phyloP scores from a whole-genome alignment of 768 basidiomycete species.

The Dictyophora rubrovolvata region DNA sequence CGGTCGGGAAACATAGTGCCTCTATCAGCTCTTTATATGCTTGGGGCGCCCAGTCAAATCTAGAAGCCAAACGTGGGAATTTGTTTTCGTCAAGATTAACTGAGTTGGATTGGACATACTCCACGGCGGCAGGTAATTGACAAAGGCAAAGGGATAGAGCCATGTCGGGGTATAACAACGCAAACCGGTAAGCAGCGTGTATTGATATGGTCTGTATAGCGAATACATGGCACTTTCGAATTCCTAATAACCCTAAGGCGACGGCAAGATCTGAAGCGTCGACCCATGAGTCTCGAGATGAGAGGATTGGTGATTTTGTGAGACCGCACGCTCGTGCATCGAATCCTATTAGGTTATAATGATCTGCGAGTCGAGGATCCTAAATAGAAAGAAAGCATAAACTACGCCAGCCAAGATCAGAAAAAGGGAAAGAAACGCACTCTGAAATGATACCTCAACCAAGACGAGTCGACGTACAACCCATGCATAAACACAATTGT shows the following conservation, averaged over 20 bases:
- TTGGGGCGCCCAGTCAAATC: neutral
- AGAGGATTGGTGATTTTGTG: neutral
- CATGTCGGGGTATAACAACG: neutral
- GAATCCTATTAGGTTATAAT: conserved; percentile 1
- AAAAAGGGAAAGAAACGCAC: neutral
- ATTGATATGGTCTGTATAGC: neutral
- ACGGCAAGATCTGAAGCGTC: conserved; percentile 3
- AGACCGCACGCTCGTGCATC: neutral
- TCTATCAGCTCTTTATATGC: neutral
- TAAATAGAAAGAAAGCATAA: neutral
- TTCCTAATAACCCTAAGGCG: neutral
- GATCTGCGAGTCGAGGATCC: neutral
- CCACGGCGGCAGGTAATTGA: neutral
- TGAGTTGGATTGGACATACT: neutral
- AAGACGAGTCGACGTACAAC: neutral
- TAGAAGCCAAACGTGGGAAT: neutral
- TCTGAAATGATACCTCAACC: neutral
- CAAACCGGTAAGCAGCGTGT: neutral
- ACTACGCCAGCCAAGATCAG: too few relatives aligned
- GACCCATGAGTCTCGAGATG: neutral
- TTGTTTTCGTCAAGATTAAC: neutral
- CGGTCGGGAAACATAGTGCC: neutral
- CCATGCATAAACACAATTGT: neutral
- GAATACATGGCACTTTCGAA: neutral
- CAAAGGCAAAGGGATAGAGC: neutral